These are phyloP conservation scores for Syncephalastrum contaminatum DNA, from an alignment of 371 early-diverging fungal genomes.

Conservation along the genomic window DNA sequence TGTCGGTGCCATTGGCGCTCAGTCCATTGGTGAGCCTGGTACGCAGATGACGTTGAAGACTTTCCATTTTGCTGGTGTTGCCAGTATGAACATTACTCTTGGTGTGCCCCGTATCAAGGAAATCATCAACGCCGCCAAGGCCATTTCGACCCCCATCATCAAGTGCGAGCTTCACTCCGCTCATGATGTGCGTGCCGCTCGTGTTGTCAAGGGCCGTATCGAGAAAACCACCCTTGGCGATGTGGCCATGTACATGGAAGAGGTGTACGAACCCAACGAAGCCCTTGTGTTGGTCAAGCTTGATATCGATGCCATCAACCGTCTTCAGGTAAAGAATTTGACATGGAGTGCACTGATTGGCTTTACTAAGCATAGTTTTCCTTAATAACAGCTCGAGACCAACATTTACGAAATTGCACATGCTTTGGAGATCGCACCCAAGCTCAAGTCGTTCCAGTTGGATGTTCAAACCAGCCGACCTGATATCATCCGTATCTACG, in stretches of 20 bases:
- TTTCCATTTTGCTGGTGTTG: constrained; percentile 99
- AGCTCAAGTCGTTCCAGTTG: constrained; percentile 78
- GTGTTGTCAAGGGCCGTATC: constrained; percentile 94
- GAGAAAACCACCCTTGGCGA: constrained; percentile 91
- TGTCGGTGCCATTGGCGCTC: constrained; percentile 98
- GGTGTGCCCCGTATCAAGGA: constrained; percentile 99
- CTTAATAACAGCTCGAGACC: constrained; percentile 73
- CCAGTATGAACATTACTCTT: constrained; percentile 98
- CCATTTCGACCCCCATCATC: constrained; percentile 96
- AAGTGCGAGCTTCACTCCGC: constrained; percentile 73
- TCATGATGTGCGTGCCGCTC: constrained; percentile 73
- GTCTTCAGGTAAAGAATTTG: constrained; percentile 52
- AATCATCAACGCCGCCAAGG: constrained; percentile 92
- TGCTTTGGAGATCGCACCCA: constrained; percentile 79
- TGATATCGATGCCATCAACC: constrained; percentile 77
- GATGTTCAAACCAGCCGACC: constrained; percentile 76
- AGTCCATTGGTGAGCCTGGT: constrained; percentile 99
- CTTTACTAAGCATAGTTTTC: neutral
- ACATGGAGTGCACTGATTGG: neutral
- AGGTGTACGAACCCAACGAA: constrained; percentile 76
- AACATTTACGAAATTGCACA: constrained; percentile 72
- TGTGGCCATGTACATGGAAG: constrained; percentile 89
- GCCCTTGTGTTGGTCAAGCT: constrained; percentile 80
- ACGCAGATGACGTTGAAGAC: constrained; percentile 99
- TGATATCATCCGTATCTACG: constrained; percentile 75